These are phyloP conservation scores for Zychaea mexicana DNA, from an alignment of 371 early-diverging fungal species.

Conservation along the genomic window DNA sequence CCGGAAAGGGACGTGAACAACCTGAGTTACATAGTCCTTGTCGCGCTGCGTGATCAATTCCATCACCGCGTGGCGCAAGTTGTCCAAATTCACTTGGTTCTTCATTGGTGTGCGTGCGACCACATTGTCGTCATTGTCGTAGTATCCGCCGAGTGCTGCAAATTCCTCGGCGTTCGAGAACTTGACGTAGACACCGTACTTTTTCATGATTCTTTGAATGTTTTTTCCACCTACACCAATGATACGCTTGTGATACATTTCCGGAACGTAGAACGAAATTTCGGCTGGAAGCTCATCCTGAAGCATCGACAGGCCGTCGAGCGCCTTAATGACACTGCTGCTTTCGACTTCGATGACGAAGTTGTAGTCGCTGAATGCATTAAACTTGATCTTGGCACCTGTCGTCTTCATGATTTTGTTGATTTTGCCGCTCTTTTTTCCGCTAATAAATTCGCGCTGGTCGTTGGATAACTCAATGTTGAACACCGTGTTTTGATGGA, in stretches of 20 bases:
- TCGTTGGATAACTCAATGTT: constrained; percentile 76
- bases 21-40: constrained; percentile 44
- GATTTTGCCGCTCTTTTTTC: constrained; percentile 95
- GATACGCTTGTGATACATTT: constrained; percentile 90
- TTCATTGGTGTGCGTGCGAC: constrained; percentile 89
- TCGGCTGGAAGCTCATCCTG: constrained; percentile 89
- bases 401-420: constrained; percentile 87
- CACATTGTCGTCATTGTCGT: constrained; percentile 82
- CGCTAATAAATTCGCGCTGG: constrained; percentile 89
- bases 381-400: constrained; percentile 63
- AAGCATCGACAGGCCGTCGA: constrained; percentile 72
- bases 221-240: constrained; percentile 95
- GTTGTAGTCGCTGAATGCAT: constrained; percentile 71
- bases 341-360: constrained; percentile 76
- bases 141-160: constrained; percentile 77
- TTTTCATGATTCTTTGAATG: constrained; percentile 95
- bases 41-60: constrained; percentile 70
- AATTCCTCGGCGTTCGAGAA: constrained; percentile 86
- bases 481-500: constrained; percentile 40
- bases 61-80: constrained; percentile 73
- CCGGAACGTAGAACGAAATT: constrained; percentile 87
- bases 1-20: constrained; percentile 45
- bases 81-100: constrained; percentile 70
- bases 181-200: constrained; percentile 94
- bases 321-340: constrained; percentile 52